Base-by-base conservation (phyloP, 495 filamentous ascomycete genomes). In the Penicillium malachiteum region DNA sequence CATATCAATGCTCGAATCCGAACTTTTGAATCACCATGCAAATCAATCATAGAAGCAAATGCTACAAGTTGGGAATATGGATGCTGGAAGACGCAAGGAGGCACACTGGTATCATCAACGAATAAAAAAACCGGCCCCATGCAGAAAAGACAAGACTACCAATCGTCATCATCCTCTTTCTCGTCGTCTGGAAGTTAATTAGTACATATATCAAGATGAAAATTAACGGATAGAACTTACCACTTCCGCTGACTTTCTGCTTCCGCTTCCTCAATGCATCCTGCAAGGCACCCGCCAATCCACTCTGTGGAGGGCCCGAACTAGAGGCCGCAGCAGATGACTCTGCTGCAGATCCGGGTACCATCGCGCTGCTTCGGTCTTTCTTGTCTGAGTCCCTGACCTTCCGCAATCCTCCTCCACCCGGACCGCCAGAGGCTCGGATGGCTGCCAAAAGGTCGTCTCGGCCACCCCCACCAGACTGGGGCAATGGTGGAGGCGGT, bases 171-270 rank as follows among this genome's bases (percentile, higher is more conserved):
- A 62, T 90, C 86, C 31, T 82, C 81, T 68, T 87, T 84, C 66
- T 92, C 89, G 63, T 92, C 89, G 76, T 92, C 86, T 89, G 13
- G 54, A 72, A 32, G 50, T 72, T 56, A 56, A 65, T 71, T 56
- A 68, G 65, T 21, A 52, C 30, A 43, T n/a, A 39, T 3, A 14
- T 18, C 16, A 48, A 9, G 5, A 14, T 21, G 40, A 38, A n/a
- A 26, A 21, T 51, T 7, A 39, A 35, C 4, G 21, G 21, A 26
- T 26, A 44, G 48, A 46, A 87, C 91, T 82, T 87, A 97, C 92
- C 92, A 76, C 89, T 94, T 66, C 85, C 82, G 68, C 88, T 87
- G 65, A 96, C 92, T 78, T 92, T 93, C 73, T 88, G 81, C 75
- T 96, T 96, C 73, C 92, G 77, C 74, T 89, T 83, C 57, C 83